Evolutionary conservation across 768 basidiomycete species (phyloP), one percentile per base, ranked within the genome.

Genomic region (Agrocybe chaxingu): DNA sequence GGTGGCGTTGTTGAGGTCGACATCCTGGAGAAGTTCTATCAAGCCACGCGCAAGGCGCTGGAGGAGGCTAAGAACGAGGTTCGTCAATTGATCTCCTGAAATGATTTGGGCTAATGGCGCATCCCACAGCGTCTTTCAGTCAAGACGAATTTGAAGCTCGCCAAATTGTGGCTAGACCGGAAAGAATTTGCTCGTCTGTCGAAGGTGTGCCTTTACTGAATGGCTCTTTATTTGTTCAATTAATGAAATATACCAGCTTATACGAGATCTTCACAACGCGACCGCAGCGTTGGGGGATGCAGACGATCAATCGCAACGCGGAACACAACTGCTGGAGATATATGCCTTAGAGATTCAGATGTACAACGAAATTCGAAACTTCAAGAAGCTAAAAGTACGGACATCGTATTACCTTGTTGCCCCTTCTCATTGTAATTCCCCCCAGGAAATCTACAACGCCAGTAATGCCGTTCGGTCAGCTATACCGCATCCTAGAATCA

Each of bases 341-440:
- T 98, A 98, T 61, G 96, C 97, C 1, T 83, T 98, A 37, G 97
- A 99, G 67, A 99, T 99, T 50, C 95, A 98, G 65, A 99, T 99
- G 97, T 94, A 98, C 72, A 95, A 94, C 58, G 95, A 98, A 69
- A 90, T 86, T 57, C 83, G 89, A 58, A 97, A 99, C 62, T 87
- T 87, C 72, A 95, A 95, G 74, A 98, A 98, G 67, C 78, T 98
- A 43, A 96, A 98, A 79, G 94, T 89, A 39, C 38, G 36, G 18
- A 16, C 16, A 8, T 36, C 18, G 8, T 16, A 16, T 31, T 8
- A 10, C 8, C 11, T 42, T 36, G 2, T 31, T 5, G 45, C 3
- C 35, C 29, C 3, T 36, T 29, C 12, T 18, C 18, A 31, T 31
- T 19, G 42, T n/a, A 34, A 48, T 32, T 37, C 18, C n/a, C 36